phyloP scores from a whole-genome alignment of 352 stramenopile genomes.

The Phytophthora megakarya region DNA sequence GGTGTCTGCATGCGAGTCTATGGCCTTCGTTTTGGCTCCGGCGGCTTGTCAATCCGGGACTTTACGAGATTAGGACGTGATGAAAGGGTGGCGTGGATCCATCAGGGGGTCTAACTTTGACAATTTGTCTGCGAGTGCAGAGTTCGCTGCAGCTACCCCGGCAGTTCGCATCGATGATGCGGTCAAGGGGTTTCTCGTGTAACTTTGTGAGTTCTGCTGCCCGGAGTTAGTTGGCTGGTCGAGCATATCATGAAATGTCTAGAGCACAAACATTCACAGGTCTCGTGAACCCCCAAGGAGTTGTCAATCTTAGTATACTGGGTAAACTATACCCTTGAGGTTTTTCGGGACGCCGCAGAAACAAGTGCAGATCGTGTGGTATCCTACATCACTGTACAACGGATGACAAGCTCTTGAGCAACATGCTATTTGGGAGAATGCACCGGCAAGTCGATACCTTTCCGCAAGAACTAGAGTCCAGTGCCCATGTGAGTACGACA shows the following conservation, averaged over 20 bases:
- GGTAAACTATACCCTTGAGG: constrained; percentile 10
- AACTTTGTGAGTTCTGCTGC: constrained; percentile 7
- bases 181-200: constrained; percentile 7
- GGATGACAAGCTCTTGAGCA: background rate
- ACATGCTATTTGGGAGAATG: constrained; percentile 8
- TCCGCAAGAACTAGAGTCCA: too few species aligned
- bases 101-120: constrained; percentile 3
- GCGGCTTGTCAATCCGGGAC: constrained; percentile 1
- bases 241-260: constrained; percentile 10
- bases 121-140: constrained; percentile 14
- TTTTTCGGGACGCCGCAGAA: constrained; percentile 4
- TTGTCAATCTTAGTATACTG: constrained; percentile 8
- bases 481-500: too few species aligned
- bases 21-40: constrained; percentile 2
- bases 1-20: constrained; percentile 1
- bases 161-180: constrained; percentile 1
- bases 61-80: background rate
- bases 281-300: constrained; percentile 4
- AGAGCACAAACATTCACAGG: background rate
- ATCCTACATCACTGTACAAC: background rate
- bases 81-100: background rate
- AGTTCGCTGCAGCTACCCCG: background rate
- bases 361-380: background rate
- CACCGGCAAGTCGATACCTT: constrained; percentile 9
- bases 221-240: background rate